A percentile compares a stretch with the other conserved stretches of the same genome.
phyloP scores from a whole-genome alignment of 1,284 basidiomycete genomes.

The Tilletiaria anomala region DNA sequence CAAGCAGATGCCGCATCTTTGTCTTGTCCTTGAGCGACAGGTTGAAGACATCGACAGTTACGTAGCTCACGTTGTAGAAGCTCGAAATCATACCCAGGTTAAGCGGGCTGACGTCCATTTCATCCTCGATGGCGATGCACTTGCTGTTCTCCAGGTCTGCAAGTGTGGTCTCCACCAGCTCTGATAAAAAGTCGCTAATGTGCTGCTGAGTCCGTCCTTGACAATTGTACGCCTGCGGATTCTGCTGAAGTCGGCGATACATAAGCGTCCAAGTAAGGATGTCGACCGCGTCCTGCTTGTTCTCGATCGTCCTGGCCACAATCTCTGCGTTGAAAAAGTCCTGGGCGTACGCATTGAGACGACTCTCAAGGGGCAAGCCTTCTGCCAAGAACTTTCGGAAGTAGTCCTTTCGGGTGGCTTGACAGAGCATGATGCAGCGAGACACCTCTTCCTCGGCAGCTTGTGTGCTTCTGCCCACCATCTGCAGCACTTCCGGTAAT shows the following conservation, averaged over 20 bases:
- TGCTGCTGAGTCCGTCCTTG: conserved; percentile 31
- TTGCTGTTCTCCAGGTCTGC: conserved; percentile 82
- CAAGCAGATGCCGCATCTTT: conserved; percentile 90
- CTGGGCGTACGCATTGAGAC: conserved; percentile 48
- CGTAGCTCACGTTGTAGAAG: conserved; percentile 55
- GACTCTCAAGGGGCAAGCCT: conserved; percentile 87
- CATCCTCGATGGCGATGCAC: conserved; percentile 72
- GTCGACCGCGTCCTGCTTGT: conserved; percentile 45
- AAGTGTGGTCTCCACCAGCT: conserved; percentile 84
- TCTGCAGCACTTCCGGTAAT: conserved; percentile 90
- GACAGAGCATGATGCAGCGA: conserved; percentile 88
- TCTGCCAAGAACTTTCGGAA: conserved; percentile 98
- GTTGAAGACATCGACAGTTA: conserved; percentile 91
- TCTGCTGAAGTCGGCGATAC: conserved; percentile 89
- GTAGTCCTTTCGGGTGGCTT: conserved; percentile 85
- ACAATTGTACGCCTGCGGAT: conserved; percentile 43
- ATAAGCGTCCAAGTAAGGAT: conserved; percentile 90
- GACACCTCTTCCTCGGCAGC: conserved; percentile 56
- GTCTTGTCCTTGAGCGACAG: conserved; percentile 88
- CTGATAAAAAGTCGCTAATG: conserved; percentile 51
- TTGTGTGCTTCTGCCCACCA: conserved; percentile 85
- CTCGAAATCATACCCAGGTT: conserved; percentile 53
- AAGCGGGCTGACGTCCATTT: conserved; percentile 43
- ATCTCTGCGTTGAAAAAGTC: conserved; percentile 99
- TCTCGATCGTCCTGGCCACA: conserved; percentile 89